Evolutionary conservation across 306 rosid species (phyloP).

Genomic region (Pueraria montana): DNA sequence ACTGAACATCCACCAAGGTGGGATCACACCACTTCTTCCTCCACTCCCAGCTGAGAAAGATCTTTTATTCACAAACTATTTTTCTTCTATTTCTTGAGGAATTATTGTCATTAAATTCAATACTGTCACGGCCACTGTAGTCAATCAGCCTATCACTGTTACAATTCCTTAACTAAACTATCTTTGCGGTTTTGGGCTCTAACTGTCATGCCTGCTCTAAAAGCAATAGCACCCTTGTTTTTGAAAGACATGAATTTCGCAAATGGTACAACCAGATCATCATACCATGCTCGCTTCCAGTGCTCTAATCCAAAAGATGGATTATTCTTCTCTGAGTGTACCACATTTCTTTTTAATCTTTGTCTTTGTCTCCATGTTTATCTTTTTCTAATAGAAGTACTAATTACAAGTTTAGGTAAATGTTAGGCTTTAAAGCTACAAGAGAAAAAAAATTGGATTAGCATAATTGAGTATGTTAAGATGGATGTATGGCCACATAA

Average conservation of each 20-base stretch:
- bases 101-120: constrained; percentile 28
- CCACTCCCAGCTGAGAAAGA: constrained; percentile 12
- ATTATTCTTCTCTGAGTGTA: neutral
- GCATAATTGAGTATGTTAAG: neutral
- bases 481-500: too few species aligned
- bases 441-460: neutral
- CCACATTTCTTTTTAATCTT: constrained; percentile 1
- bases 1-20: constrained; percentile 29
- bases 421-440: neutral
- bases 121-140: neutral
- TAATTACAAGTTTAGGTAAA: too few species aligned
- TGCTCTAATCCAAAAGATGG: constrained; percentile 17
- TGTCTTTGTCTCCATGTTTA: neutral
- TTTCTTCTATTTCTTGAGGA: constrained; percentile 17
- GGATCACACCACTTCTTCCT: constrained; percentile 18
- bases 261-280: constrained; percentile 14
- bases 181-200: constrained; percentile 18
- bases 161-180: constrained; percentile 18
- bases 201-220: constrained; percentile 20
- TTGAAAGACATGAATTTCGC: constrained; percentile 20
- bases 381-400: neutral
- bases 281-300: neutral
- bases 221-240: constrained; percentile 20
- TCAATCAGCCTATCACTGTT: constrained; percentile 5
- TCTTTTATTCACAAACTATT: constrained; percentile 8